A percentile compares a stretch with the other conserved stretches of the same genome.
phyloP scores from a whole-genome alignment of 805 yeast genomes.

The Ogataea corticis region DNA sequence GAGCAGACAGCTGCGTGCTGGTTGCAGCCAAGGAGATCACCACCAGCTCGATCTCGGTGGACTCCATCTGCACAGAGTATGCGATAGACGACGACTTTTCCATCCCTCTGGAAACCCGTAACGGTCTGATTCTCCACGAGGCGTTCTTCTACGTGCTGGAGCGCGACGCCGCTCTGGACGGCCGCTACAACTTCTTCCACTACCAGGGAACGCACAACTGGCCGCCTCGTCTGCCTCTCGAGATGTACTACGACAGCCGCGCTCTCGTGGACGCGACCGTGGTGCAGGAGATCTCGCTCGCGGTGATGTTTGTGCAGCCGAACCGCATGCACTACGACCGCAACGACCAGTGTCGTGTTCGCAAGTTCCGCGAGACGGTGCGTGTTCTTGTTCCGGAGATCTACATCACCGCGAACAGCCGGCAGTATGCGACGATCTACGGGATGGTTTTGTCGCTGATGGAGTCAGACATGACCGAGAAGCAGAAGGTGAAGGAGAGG shows the following conservation, averaged over 20 bases:
- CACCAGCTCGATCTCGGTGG: conserved; percentile 47
- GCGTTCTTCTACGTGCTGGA: conserved; percentile 54
- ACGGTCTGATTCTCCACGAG: conserved; percentile 56
- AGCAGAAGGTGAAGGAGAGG: conserved; percentile 40
- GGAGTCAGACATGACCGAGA: conserved; percentile 36
- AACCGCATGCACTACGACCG: conserved; percentile 49
- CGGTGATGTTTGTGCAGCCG: conserved; percentile 49
- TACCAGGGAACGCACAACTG: conserved; percentile 40
- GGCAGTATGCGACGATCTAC: conserved; percentile 56
- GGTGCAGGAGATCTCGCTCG: conserved; percentile 54
- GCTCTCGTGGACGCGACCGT: conserved; percentile 45
- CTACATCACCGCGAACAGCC: conserved; percentile 53
- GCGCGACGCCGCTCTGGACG: conserved; percentile 35
- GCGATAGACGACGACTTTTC: conserved; percentile 42
- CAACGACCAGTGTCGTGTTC: conserved; percentile 18
- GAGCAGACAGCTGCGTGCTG: conserved; percentile 48
- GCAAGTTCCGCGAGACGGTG: conserved; percentile 24
- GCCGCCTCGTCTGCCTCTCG: conserved; percentile 72
- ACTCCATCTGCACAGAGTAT: conserved; percentile 41
- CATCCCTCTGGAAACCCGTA: conserved; percentile 53
- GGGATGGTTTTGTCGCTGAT: conserved; percentile 48
- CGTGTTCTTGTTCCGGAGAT: conserved; percentile 43
- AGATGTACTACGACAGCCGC: conserved; percentile 54
- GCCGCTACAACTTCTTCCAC: conserved; percentile 34
- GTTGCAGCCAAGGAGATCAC: conserved; percentile 61